Conservation (phyloP, 768 basidiomycete genomes). For the Amanita fuliginea region DNA sequence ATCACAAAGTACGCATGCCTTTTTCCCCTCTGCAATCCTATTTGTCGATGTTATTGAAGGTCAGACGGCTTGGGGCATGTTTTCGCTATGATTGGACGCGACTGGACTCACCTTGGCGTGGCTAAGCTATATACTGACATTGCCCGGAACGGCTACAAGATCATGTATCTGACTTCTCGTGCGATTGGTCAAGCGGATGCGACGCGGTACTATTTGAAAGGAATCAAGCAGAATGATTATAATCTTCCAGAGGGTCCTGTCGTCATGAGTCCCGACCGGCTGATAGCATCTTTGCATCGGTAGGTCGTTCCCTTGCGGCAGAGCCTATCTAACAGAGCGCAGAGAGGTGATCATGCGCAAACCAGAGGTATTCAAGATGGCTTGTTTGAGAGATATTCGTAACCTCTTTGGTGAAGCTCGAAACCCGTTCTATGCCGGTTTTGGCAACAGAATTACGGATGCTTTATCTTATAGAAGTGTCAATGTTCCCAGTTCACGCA, state of each 20-base stretch:
- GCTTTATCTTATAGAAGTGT: conserved; percentile 96
- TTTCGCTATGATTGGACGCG: conserved; percentile 94
- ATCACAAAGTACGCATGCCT: conserved; percentile 76
- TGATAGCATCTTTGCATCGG: conserved; percentile 94
- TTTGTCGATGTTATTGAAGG: conserved; percentile 25
- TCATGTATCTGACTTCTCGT: conserved; percentile 94
- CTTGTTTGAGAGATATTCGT: conserved; percentile 90
- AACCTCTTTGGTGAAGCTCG: conserved; percentile 70
- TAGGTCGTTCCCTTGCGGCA: conserved; percentile 19
- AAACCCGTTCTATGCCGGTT: conserved; percentile 92
- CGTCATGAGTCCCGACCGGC: conserved; percentile 94
- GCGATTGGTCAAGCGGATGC: conserved; percentile 98
- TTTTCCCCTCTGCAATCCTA: background rate
- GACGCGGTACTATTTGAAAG: conserved; percentile 87
- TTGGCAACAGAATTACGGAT: conserved; percentile 97
- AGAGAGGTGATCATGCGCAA: conserved; percentile 99
- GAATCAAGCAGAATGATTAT: conserved; percentile 92
- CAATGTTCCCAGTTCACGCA: conserved; percentile 85
- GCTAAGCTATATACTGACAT: conserved; percentile 98
- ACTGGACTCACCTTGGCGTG: conserved; percentile 97
- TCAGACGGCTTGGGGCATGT: conserved; percentile 96
- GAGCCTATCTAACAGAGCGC: background rate
- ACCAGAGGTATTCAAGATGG: conserved; percentile 99
- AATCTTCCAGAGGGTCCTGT: conserved; percentile 97
- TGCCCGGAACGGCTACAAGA: conserved; percentile 89